These are phyloP conservation scores for Taiozyma sp. DNA, from an alignment of 1,139 yeast species.

Conservation along the genomic window DNA sequence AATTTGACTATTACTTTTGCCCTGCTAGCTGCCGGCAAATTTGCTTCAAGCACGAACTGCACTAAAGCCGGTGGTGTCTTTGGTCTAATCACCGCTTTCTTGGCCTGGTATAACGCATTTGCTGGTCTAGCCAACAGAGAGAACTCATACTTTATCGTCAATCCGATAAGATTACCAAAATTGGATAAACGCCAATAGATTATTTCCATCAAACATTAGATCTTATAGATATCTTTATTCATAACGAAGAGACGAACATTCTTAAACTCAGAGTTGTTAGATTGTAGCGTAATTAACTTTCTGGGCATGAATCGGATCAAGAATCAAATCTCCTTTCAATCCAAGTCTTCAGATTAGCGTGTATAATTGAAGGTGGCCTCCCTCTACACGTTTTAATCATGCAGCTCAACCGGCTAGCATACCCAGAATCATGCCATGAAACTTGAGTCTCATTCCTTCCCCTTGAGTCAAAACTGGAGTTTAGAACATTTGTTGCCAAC, in stretches of 20 bases:
- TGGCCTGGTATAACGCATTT: slow-evolving; percentile 87
- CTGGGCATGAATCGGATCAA: no score
- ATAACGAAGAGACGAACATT: not conserved
- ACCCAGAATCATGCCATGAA: no score
- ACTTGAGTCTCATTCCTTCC: no score
- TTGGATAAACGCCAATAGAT: not conserved
- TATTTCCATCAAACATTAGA: no score
- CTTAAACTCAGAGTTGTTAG: not conserved
- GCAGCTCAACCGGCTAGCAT: no score
- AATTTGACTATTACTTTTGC: slow-evolving; percentile 60
- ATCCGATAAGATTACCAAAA: slow-evolving; percentile 22
- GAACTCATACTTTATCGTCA: slow-evolving; percentile 57
- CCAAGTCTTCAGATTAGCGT: no score
- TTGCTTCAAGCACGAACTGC: slow-evolving; percentile 28
- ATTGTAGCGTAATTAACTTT: no score
- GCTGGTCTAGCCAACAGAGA: slow-evolving; percentile 81
- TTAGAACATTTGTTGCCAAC: no score
- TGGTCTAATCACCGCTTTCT: slow-evolving; percentile 74
- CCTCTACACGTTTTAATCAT: no score
- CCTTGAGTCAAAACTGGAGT: no score
- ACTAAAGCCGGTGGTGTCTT: slow-evolving; percentile 75
- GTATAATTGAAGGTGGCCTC: no score
- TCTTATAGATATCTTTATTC: not conserved
- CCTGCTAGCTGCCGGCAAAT: slow-evolving; percentile 48
- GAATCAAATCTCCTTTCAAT: no score